Percentiles rank a stretch among this genome's conserved stretches.
Evolutionary conservation across 1,284 basidiomycete species (phyloP).

Genomic region (Moesziomyces parantarcticus): DNA sequence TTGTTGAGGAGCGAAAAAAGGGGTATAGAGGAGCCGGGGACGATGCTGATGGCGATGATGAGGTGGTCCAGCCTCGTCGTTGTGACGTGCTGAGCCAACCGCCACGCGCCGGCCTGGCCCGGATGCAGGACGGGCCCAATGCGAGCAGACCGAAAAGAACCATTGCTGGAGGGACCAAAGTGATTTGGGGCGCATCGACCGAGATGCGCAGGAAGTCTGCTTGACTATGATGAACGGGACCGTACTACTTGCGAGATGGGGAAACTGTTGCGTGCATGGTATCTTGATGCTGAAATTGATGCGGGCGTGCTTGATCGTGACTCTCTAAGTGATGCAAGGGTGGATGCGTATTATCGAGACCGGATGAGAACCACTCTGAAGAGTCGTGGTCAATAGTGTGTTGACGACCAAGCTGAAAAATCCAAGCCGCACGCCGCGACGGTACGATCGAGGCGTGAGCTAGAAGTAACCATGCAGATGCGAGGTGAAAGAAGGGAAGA

Average conservation of each 20-base stretch:
- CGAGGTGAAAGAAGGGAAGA: too few species aligned
- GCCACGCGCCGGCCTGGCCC: conserved; percentile 15
- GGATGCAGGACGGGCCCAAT: conserved; percentile 32
- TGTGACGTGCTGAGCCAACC: too few species aligned
- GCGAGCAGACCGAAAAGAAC: conserved; percentile 25
- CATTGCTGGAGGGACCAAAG: conserved; percentile 7
- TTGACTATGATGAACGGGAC: conserved; percentile 15
- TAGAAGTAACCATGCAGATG: too few species aligned
- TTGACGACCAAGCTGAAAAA: too few species aligned
- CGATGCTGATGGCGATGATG: conserved; percentile 15
- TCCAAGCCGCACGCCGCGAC: too few species aligned
- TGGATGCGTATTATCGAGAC: conserved; percentile 48
- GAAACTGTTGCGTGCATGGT: conserved; percentile 45
- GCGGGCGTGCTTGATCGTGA: conserved; percentile 10
- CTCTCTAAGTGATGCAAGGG: conserved; percentile 48
- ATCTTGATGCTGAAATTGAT: conserved; percentile 34
- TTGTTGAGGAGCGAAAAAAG: conserved; percentile 21
- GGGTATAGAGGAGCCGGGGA: conserved; percentile 35
- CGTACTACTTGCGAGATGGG: conserved; percentile 32
- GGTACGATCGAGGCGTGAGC: too few species aligned
- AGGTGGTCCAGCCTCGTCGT: conserved; percentile 12
- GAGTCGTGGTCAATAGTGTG: conserved; percentile 11
- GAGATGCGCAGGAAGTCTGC: conserved; percentile 35
- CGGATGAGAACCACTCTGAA: conserved; percentile 42
- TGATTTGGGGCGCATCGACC: conserved; percentile 14